Evolutionary conservation across 768 basidiomycete species (phyloP).

Genomic region (Porphyrellus cyaneotinctus): DNA sequence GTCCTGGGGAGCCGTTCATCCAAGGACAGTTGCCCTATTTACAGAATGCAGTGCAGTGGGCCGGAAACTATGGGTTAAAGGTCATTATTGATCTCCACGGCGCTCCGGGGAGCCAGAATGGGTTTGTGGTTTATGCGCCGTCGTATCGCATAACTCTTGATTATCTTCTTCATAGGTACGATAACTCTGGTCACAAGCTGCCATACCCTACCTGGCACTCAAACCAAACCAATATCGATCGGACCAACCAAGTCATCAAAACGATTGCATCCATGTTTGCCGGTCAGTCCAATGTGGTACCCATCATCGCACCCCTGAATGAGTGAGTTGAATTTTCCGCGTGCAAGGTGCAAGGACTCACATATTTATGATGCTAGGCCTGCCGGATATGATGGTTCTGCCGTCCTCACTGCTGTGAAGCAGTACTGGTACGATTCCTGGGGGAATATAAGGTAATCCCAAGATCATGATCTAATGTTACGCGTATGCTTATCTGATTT

Average conservation of each 20-base stretch:
- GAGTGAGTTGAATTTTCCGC: conserved; percentile 51
- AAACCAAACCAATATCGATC: conserved; percentile 57
- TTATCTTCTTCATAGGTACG: conserved; percentile 47
- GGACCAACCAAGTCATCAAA: conserved; percentile 64
- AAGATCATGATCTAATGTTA: not conserved
- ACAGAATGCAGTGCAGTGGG: conserved; percentile 65
- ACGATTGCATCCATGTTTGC: conserved; percentile 58
- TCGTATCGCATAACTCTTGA: conserved; percentile 2
- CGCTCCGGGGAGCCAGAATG: conserved; percentile 84
- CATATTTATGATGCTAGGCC: conserved; percentile 43
- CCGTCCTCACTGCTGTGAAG: conserved; percentile 44
- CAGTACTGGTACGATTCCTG: conserved; percentile 77
- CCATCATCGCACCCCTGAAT: conserved; percentile 72
- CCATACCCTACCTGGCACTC: conserved; percentile 67
- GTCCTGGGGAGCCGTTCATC: conserved; percentile 72
- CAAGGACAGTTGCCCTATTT: conserved; percentile 74
- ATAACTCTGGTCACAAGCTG: conserved; percentile 73
- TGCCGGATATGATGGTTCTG: conserved; percentile 58
- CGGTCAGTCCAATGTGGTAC: conserved; percentile 48
- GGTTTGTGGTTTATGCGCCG: conserved; percentile 37
- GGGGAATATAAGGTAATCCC: conserved; percentile 58
- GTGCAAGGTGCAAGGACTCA: not conserved
- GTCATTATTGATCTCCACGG: conserved; percentile 78
- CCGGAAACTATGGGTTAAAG: conserved; percentile 65
- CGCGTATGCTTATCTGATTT: conserved; percentile 1